Conservation (phyloP, 2,329 filamentous ascomycete genomes). For the Ilyonectria mors-panacis region DNA sequence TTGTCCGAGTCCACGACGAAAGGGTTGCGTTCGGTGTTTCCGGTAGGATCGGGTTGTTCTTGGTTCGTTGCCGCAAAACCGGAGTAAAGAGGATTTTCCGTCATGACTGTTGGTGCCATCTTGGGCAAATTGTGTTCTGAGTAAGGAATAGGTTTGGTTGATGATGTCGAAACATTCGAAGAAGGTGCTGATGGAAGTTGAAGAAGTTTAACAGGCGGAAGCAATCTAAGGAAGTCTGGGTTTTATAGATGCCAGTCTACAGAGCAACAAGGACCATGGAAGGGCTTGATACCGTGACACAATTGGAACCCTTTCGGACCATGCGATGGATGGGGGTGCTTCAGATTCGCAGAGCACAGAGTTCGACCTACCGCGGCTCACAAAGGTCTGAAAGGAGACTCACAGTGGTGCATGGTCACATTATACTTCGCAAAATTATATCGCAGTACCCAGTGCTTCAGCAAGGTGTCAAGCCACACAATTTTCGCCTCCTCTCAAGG, state of each 20-base stretch:
- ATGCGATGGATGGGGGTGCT: not conserved
- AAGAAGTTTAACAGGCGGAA: not conserved
- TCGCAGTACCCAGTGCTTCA: not conserved
- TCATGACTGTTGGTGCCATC: not conserved
- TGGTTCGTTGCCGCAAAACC: not conserved
- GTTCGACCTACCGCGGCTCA: not conserved
- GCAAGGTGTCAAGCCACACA: conserved; percentile 1
- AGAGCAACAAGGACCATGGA: not conserved
- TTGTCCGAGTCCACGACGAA: not conserved
- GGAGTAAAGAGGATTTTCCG: not conserved
- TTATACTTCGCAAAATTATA: not conserved
- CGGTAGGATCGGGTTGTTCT: not conserved
- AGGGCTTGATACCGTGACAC: not conserved
- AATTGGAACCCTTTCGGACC: not conserved
- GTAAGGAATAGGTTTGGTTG: not conserved
- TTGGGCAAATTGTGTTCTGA: not conserved
- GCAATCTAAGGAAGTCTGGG: not conserved
- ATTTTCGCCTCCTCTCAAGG: conserved; percentile 29
- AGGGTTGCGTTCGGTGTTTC: not conserved
- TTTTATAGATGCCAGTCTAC: not conserved
- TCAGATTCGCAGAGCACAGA: not conserved
- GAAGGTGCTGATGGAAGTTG: not conserved
- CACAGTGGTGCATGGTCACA: not conserved
- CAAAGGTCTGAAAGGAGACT: not conserved
- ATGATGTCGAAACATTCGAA: not conserved